A percentile compares a stretch with the other conserved stretches of the same genome.
Conservation (phyloP, 805 yeast genomes). For the Zygosaccharomyces rouxii region DNA sequence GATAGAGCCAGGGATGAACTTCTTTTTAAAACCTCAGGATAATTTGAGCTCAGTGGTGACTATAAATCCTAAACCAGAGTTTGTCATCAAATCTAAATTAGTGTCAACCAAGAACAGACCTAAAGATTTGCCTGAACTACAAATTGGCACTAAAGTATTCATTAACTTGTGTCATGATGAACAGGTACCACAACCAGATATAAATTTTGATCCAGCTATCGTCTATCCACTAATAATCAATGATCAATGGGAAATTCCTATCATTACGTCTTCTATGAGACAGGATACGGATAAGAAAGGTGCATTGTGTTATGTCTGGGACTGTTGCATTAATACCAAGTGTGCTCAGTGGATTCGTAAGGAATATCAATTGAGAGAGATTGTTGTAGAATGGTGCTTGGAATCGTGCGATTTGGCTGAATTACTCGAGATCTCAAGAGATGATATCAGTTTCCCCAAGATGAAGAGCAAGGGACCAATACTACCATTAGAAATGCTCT, state of each 20-base stretch:
- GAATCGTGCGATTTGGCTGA: slow-evolving; percentile 66
- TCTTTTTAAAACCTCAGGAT: slow-evolving; percentile 16
- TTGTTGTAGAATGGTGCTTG: slow-evolving; percentile 77
- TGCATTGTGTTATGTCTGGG: slow-evolving; percentile 57
- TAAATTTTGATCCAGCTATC: slow-evolving; percentile 48
- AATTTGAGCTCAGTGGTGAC: slow-evolving; percentile 19
- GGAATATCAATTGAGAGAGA: slow-evolving; percentile 55
- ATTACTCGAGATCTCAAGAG: slow-evolving; percentile 54
- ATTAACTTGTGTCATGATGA: slow-evolving; percentile 69
- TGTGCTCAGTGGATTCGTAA: slow-evolving; percentile 59
- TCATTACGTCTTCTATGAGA: slow-evolving; percentile 58
- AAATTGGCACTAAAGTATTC: slow-evolving; percentile 58
- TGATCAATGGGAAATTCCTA: slow-evolving; percentile 82
- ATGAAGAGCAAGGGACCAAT: slow-evolving; percentile 64
- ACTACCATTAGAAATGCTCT: slow-evolving; percentile 42
- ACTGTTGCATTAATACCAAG: slow-evolving; percentile 68
- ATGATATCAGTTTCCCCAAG: slow-evolving; percentile 59
- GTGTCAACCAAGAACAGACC: slow-evolving; percentile 35
- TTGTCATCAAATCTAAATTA: slow-evolving; percentile 65
- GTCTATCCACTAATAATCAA: slow-evolving; percentile 62
- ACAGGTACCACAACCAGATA: slow-evolving; percentile 60
- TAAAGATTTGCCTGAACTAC: slow-evolving; percentile 12
- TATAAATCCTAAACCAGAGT: slow-evolving; percentile 58
- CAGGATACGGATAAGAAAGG: slow-evolving; percentile 68
- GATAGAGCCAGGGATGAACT: slow-evolving; percentile 10